Evolutionary conservation across 2,329 filamentous ascomycete genomes (phyloP).

Genomic region (Epichloe glyceriae): DNA sequence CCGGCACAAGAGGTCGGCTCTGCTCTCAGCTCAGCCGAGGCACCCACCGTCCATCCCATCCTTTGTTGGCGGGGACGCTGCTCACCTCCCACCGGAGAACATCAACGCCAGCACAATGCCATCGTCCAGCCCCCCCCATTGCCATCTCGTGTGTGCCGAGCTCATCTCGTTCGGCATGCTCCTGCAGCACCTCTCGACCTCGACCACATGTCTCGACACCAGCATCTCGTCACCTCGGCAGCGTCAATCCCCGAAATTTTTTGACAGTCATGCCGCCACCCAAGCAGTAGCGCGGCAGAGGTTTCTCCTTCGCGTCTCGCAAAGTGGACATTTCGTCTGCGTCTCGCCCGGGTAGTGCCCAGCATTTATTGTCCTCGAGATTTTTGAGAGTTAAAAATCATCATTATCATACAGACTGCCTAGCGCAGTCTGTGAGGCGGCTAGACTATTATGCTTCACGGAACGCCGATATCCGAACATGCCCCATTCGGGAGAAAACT

Average conservation of each 20-base stretch:
- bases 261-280: neutral
- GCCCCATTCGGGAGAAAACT: too few species aligned
- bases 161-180: conserved; percentile 24
- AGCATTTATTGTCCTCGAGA: too few species aligned
- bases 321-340: too few species aligned
- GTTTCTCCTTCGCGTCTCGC: neutral
- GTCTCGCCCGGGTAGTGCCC: too few species aligned
- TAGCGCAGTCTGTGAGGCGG: too few species aligned
- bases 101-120: neutral
- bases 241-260: neutral
- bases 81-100: neutral
- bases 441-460: too few species aligned
- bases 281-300: neutral
- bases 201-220: conserved; percentile 11
- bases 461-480: too few species aligned
- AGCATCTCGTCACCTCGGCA: neutral
- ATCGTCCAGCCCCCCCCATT: conserved; percentile 9
- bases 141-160: conserved; percentile 19
- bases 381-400: neutral
- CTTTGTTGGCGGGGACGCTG: too few species aligned
- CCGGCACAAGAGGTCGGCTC: too few species aligned
- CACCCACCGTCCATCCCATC: neutral
- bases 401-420: neutral
- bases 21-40: neutral
- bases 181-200: conserved; percentile 20